These are phyloP conservation scores for Pascua guehoae DNA, from an alignment of 1,284 basidiomycete genomes.

Conservation along the genomic window DNA sequence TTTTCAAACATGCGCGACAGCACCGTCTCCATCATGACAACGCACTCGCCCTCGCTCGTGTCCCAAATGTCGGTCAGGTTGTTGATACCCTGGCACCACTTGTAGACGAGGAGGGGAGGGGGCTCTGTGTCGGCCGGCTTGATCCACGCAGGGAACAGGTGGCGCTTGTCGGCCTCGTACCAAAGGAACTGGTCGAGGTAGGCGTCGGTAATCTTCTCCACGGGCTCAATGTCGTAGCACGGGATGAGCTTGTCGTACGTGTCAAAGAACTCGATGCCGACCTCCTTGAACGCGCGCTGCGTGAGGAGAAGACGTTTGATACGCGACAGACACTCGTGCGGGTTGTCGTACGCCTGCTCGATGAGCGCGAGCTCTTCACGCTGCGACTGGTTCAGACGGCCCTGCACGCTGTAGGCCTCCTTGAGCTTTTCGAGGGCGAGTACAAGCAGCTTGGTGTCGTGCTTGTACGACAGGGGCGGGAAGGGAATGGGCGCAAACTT, in stretches of 20 bases:
- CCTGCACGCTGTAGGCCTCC: conserved; percentile 97
- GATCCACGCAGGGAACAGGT: conserved; percentile 95
- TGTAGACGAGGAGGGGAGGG: conserved; percentile 92
- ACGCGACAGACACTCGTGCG: conserved; percentile 68
- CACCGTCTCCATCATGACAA: conserved; percentile 96
- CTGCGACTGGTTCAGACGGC: conserved; percentile 91
- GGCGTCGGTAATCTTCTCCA: conserved; percentile 97
- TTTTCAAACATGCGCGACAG: conserved; percentile 96
- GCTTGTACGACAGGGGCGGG: conserved; percentile 96
- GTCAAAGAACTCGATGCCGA: conserved; percentile 78
- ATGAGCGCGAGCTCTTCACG: conserved; percentile 93
- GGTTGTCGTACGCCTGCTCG: conserved; percentile 80
- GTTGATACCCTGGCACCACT: conserved; percentile 61
- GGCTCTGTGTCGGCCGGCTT: conserved; percentile 96
- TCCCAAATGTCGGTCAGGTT: conserved; percentile 87
- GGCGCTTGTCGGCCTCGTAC: conserved; percentile 86
- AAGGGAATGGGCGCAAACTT: conserved; percentile 95
- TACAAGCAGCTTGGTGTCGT: conserved; percentile 93
- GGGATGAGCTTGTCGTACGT: conserved; percentile 97
- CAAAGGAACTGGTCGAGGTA: conserved; percentile 80
- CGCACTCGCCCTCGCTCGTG: conserved; percentile 91
- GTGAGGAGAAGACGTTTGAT: conserved; percentile 93
- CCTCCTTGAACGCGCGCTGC: conserved; percentile 94
- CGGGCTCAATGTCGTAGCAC: conserved; percentile 95
- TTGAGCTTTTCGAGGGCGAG: conserved; percentile 93